Percentiles rank a stretch among this genome's conserved stretches.
phyloP scores from a whole-genome alignment of 2,329 filamentous ascomycete species.

The Sporothrix humicola region DNA sequence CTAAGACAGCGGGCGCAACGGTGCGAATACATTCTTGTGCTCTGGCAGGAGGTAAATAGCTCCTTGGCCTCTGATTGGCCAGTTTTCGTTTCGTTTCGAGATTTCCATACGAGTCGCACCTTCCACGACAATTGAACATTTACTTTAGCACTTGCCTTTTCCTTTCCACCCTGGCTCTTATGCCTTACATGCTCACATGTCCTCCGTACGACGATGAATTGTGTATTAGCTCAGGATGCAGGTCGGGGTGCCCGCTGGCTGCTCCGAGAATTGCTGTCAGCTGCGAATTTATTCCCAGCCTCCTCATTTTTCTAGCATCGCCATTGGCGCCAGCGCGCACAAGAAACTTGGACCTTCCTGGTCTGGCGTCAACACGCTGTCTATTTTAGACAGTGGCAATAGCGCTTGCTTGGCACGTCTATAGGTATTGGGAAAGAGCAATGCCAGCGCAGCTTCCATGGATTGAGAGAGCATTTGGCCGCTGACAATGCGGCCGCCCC shows the following conservation, averaged over 20 bases:
- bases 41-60: slow-evolving; percentile 17
- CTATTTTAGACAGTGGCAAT: background rate
- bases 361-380: background rate
- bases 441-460: background rate
- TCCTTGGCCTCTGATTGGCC: background rate
- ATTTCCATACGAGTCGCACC: background rate
- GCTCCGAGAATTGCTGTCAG: background rate
- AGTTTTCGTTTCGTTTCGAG: background rate
- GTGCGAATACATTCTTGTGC: slow-evolving; percentile 8
- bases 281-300: slow-evolving; percentile 17
- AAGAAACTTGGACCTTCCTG: background rate
- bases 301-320: slow-evolving; percentile 23
- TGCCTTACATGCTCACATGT: background rate
- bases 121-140: background rate
- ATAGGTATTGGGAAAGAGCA: background rate
- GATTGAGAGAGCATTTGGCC: slow-evolving; percentile 11
- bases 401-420: background rate
- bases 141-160: background rate
- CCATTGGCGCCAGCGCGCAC: slow-evolving; percentile 17
- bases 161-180: no score
- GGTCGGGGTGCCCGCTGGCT: background rate
- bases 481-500: background rate
- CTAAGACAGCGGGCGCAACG: slow-evolving; percentile 29
- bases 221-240: background rate
- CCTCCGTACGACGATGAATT: background rate